Base-by-base conservation (phyloP, 257 asterid species). In the Solanum dulcamara region DNA sequence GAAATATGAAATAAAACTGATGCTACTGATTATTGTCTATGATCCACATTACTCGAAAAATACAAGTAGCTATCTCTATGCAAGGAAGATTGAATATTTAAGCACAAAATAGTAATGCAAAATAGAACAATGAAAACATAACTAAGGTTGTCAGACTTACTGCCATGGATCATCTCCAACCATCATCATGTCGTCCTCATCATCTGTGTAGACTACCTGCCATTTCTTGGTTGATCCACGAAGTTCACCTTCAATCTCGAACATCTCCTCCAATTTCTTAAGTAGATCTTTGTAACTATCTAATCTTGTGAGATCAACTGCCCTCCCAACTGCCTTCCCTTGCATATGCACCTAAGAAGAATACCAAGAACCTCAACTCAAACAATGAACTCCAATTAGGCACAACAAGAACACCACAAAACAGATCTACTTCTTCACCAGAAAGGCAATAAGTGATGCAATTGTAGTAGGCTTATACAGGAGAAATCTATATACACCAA, bases 91-190 rank as follows among this genome's bases (percentile, higher is more conserved):
- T 48, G 28, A 50, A 48, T 10, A 17, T 4, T 77, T 28, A 75
- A 35, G 40, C n/a, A 84, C 55, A 83, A 59, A 33, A 55, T 42
- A 48, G 20, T 51, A 77, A 40, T 33, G 48, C 53, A 4, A 66
- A 62, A 35, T 57, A 57, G 74, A 84, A 24, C 35, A 11, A 42
- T 44, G 42, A 87, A 32, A 81, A 57, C 32, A 59, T 4, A 70
- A 60, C 42, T 66, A 35, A 81, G 44, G 64, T 46, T 13, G 42
- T 57, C 77, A 30, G 88, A 94, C 97, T 94, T 86, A 96, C 99
- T 92, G 99, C 99, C 99, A 96, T 32, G 99, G 99, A 85, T 96
- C 99, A 83, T 96, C 99, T 84, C 99, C 99, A 84, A 96, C 99
- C 99, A 94, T 94, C 99, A 97, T 97, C 93, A 91, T 95, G 92